These are phyloP conservation scores for Kewa caespitosa DNA, from an alignment of 179 eudicot species.

Conservation along the genomic window DNA sequence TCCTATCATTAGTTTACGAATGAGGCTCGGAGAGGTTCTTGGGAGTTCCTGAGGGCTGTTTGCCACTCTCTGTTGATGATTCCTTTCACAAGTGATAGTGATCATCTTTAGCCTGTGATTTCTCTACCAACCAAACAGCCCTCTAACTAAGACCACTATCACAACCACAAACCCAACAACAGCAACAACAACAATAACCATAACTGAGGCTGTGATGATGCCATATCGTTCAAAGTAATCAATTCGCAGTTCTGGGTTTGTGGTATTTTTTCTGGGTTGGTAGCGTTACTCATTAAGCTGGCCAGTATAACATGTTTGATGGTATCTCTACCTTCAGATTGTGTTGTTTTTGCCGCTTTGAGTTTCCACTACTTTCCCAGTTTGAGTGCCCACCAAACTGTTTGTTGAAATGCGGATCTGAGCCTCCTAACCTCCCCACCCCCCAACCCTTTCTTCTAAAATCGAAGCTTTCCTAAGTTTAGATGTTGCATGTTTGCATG, in stretches of 20 bases:
- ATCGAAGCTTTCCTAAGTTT: not conserved
- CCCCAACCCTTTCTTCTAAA: not conserved
- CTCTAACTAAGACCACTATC: constrained; percentile 4
- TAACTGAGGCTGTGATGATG: constrained; percentile 22
- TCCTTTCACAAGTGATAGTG: constrained; percentile 5
- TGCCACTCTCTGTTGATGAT: constrained; percentile 18
- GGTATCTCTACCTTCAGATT: not conserved
- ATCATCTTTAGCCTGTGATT: constrained; percentile 21
- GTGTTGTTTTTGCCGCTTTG: constrained; percentile 19
- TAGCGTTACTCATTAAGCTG: constrained; percentile 11
- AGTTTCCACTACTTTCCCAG: not conserved
- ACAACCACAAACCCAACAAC: not conserved
- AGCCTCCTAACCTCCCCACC: constrained; percentile 5
- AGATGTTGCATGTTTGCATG: not conserved
- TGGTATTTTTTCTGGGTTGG: constrained; percentile 1
- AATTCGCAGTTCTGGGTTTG: not conserved
- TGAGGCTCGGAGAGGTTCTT: constrained; percentile 19
- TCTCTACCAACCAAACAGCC: constrained; percentile 19
- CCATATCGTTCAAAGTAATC: constrained; percentile 2
- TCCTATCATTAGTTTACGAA: constrained; percentile 16
- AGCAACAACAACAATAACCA: not conserved
- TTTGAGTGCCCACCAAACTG: constrained; percentile 13
- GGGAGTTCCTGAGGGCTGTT: constrained; percentile 24
- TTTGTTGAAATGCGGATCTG: constrained; percentile 20
- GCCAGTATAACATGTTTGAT: constrained; percentile 16